Conservation (phyloP, 2,329 filamentous ascomycete genomes). For the Chrysoporthe puriensis region DNA sequence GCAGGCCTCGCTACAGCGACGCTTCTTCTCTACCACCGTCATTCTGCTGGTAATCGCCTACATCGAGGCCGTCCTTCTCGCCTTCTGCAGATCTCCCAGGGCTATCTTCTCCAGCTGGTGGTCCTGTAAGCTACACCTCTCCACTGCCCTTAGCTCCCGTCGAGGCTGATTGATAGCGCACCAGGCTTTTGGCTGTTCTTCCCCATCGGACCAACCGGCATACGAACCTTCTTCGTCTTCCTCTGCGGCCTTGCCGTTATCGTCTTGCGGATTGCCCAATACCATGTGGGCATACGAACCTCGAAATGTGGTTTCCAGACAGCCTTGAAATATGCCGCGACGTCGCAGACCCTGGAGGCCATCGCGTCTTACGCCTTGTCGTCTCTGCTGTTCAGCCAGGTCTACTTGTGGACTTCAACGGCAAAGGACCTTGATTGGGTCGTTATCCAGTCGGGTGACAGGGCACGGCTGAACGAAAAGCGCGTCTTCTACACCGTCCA, state of each 20-base stretch:
- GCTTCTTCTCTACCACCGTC: conserved; percentile 79
- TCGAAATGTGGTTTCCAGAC: conserved; percentile 70
- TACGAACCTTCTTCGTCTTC: conserved; percentile 77
- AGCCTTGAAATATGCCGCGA: conserved; percentile 61
- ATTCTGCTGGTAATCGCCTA: conserved; percentile 75
- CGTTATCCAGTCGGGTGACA: conserved; percentile 76
- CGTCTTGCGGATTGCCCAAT: conserved; percentile 82
- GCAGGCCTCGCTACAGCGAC: conserved; percentile 83
- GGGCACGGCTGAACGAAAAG: conserved; percentile 81
- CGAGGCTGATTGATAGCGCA: conserved; percentile 1
- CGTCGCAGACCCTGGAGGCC: conserved; percentile 68
- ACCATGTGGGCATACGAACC: conserved; percentile 75
- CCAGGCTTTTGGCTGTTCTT: conserved; percentile 86
- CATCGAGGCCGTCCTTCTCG: conserved; percentile 69
- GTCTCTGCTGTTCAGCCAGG: conserved; percentile 76
- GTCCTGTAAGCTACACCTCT: conserved; percentile 59
- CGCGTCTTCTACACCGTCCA: conserved; percentile 78
- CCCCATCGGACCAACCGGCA: conserved; percentile 73
- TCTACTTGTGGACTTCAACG: conserved; percentile 75
- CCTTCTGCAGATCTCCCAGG: conserved; percentile 62
- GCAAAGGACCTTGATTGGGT: conserved; percentile 64
- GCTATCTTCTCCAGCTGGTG: conserved; percentile 52
- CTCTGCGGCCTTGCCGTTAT: conserved; percentile 76
- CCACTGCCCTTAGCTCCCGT: not conserved
- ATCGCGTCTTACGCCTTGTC: conserved; percentile 77